Evolutionary conservation across 768 basidiomycete genomes (phyloP).

Genomic region (Kwoniella bestiolae): DNA sequence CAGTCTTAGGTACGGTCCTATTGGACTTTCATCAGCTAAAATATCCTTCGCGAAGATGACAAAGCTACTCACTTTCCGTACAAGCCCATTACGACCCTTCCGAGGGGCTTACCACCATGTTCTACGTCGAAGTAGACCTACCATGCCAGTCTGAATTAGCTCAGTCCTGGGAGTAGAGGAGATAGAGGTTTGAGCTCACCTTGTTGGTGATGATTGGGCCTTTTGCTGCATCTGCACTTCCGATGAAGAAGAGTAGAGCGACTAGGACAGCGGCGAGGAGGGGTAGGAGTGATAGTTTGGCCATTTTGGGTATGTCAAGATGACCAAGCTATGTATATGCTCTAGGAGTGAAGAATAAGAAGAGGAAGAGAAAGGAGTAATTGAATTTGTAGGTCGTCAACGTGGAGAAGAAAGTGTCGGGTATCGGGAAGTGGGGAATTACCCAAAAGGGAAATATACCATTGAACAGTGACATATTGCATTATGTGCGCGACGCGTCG

Average conservation of each 20-base stretch:
- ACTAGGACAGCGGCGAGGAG: slow-evolving; percentile 39
- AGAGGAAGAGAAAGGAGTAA: slow-evolving; percentile 3
- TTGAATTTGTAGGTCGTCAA: background rate
- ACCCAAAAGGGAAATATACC: background rate
- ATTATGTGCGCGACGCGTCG: slow-evolving; percentile 24
- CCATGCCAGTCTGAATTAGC: too few relatives aligned
- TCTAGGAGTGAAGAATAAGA: background rate
- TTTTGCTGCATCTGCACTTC: slow-evolving; percentile 72
- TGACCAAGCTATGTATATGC: background rate
- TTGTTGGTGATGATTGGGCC: slow-evolving; percentile 89
- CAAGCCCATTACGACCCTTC: slow-evolving; percentile 84
- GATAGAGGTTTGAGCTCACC: too few relatives aligned
- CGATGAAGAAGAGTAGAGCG: slow-evolving; percentile 53
- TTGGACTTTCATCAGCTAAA: background rate
- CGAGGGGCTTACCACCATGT: slow-evolving; percentile 84
- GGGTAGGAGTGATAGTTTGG: slow-evolving; percentile 32
- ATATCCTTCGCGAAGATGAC: too few relatives aligned
- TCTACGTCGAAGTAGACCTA: slow-evolving; percentile 88
- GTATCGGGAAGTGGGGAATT: background rate
- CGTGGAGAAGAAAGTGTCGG: slow-evolving; percentile 15
- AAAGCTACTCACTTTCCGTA: slow-evolving; percentile 84
- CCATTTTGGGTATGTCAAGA: slow-evolving; percentile 26
- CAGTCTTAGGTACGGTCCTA: slow-evolving; percentile 93
- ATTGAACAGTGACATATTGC: background rate
- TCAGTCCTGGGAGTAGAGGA: too few relatives aligned